Evolutionary conservation across 164 flowering plant genomes (phyloP), one percentile per base, ranked within the genome.

Genomic region (Saururus chinensis): DNA sequence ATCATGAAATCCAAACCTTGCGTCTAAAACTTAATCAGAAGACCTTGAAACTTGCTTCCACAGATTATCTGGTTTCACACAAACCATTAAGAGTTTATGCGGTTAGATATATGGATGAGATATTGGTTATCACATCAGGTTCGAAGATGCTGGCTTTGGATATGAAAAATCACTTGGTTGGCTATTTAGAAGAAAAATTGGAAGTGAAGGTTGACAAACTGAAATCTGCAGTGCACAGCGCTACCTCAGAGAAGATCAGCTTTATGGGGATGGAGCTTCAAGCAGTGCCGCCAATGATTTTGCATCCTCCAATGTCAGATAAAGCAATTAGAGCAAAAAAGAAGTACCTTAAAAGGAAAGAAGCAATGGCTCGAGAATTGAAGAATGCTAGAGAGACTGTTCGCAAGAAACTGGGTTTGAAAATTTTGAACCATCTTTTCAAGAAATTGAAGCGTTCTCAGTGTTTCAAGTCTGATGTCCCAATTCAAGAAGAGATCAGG

Each of bases 201-300:
- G 85, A 70, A 30, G 65, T 90, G 75, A 80, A 77, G 58, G 87
- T 91, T 0, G 88, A 85, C 79, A 84, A 61, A 70, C 42, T 69
- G 49, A 81, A 66, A 19, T 84, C 91, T 7, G 79, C 75, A 11
- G 79, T 93, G 41, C 99, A 87, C 61, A 88, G 97, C 78, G 86
- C 96, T 9, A 82, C 77, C 4, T 79, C 85, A 1, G 97, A 93
- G 74, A 88, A 82, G 74, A 87, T 93, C 41, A 80, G 67, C 19
- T 90, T 90, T 69, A 54, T 88, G 56, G 97, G 95, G 13, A 85
- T 90, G 93, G 97, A 85, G 66, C 70, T 93, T 68, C 99, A 77
- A 76, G 96, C 96, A 7, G 97, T 93, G 26, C 66, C 75, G 0
- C 99, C 97, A 42, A 88, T 92, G 9, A 78, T 90, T 73, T 72